These are phyloP conservation scores for Suillus weaverae DNA, from an alignment of 768 basidiomycete species.

Conservation along the genomic window DNA sequence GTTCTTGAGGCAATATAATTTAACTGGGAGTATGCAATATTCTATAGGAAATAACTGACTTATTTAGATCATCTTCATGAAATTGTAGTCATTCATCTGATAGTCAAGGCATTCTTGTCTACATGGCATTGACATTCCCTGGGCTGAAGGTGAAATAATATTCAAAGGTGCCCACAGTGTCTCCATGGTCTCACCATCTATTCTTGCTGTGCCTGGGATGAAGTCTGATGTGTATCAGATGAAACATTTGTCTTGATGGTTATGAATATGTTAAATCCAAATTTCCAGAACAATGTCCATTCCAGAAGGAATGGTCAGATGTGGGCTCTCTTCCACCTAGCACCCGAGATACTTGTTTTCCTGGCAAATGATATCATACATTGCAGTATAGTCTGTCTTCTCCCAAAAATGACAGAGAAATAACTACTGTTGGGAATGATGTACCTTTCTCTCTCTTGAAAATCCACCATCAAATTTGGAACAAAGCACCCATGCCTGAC, in stretches of 20 bases:
- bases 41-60: no score
- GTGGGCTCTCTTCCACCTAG: no score
- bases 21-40: no score
- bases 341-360: no score
- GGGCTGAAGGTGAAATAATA: not conserved
- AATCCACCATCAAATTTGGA: constrained; percentile 15
- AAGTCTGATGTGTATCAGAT: not conserved
- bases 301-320: not conserved
- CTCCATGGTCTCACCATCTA: constrained; percentile 11
- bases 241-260: no score
- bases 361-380: no score
- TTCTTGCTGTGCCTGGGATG: not conserved
- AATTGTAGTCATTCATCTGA: no score
- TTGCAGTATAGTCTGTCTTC: no score
- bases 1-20: no score
- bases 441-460: constrained; percentile 24
- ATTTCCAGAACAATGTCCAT: constrained; percentile 5
- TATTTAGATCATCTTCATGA: constrained; percentile 21
- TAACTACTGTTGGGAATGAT: no score
- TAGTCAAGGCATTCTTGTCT: constrained; percentile 20
- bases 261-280: no score
- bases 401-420: no score
- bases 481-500: constrained; percentile 32
- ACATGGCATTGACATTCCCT: not conserved
- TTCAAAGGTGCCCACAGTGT: constrained; percentile 4